Evolutionary conservation across 1,139 yeast genomes (phyloP).

Genomic region (Geotrichum candidum): DNA sequence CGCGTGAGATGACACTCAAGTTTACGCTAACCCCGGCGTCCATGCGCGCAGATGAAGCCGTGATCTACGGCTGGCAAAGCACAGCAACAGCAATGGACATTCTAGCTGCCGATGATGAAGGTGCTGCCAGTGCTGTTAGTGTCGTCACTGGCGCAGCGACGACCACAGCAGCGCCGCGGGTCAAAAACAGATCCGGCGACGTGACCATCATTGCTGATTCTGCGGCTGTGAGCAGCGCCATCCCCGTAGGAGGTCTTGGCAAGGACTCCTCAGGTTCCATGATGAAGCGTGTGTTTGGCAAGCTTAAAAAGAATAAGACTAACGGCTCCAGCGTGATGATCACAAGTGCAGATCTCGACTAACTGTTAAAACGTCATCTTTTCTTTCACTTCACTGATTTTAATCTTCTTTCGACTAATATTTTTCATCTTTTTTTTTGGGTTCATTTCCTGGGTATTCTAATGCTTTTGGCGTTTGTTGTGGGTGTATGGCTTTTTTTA

Average conservation of each 20-base stretch:
- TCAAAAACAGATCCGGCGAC: background rate
- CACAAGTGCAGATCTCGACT: constrained; percentile 17
- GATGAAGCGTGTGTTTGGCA: constrained; percentile 28
- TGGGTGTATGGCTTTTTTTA: too few relatives aligned
- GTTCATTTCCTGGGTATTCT: too few relatives aligned
- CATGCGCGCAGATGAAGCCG: constrained; percentile 32
- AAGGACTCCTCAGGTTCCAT: constrained; percentile 16
- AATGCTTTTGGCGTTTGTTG: too few relatives aligned
- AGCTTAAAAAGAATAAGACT: constrained; percentile 21
- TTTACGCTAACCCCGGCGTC: constrained; percentile 31
- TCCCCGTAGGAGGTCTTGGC: constrained; percentile 26
- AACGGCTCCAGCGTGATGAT: constrained; percentile 12
- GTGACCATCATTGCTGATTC: background rate
- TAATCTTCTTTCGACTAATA: background rate
- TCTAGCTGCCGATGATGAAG: constrained; percentile 23
- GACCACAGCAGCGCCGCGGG: background rate
- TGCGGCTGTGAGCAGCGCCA: constrained; percentile 4
- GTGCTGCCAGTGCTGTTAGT: constrained; percentile 11
- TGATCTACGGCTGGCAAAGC: constrained; percentile 32
- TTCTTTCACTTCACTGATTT: background rate
- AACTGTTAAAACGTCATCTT: background rate
- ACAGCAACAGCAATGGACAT: constrained; percentile 13
- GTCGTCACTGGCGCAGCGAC: constrained; percentile 12
- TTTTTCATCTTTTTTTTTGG: too few relatives aligned
- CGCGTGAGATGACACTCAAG: constrained; percentile 32